These are phyloP conservation scores for Litsea cubeba DNA, from an alignment of 164 flowering plant species.

Conservation along the genomic window DNA sequence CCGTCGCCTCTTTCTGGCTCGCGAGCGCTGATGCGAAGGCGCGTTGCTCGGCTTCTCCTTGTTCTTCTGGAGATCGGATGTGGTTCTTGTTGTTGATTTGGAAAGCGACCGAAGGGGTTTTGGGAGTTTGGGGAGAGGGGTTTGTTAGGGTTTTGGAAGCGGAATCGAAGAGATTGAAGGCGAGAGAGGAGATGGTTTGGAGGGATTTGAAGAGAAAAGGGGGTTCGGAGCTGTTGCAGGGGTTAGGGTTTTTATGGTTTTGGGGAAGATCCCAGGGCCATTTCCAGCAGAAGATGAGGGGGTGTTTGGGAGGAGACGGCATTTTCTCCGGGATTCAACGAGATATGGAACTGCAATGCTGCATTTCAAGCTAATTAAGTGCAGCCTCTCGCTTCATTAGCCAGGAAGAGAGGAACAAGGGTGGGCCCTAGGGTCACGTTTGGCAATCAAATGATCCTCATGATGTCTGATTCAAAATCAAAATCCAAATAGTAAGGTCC, in stretches of 20 bases:
- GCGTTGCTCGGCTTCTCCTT: slow-evolving; percentile 84
- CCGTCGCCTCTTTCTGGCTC: slow-evolving; percentile 75
- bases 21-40: slow-evolving; percentile 82
- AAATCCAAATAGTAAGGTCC: too few relatives aligned
- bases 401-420: not conserved
- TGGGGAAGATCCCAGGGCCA: slow-evolving; percentile 59
- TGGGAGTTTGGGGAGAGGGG: slow-evolving; percentile 8
- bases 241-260: slow-evolving; percentile 29
- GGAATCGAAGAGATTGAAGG: slow-evolving; percentile 36
- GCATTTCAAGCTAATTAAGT: too few relatives aligned
- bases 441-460: too few relatives aligned
- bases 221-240: slow-evolving; percentile 43
- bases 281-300: slow-evolving; percentile 42
- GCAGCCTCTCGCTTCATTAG: too few relatives aligned
- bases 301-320: slow-evolving; percentile 24
- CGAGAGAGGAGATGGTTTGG: slow-evolving; percentile 42
- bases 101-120: slow-evolving; percentile 10
- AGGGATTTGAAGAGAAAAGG: slow-evolving; percentile 85
- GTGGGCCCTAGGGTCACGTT: not conserved
- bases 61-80: slow-evolving; percentile 51
- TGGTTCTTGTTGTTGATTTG: slow-evolving; percentile 9
- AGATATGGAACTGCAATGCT: too few relatives aligned
- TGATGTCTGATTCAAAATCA: too few relatives aligned
- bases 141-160: slow-evolving; percentile 23
- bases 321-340: not conserved